A percentile compares a stretch with the other conserved stretches of the same genome.
Conservation (phyloP, 768 basidiomycete genomes). For the Solioccasus polychromus region DNA sequence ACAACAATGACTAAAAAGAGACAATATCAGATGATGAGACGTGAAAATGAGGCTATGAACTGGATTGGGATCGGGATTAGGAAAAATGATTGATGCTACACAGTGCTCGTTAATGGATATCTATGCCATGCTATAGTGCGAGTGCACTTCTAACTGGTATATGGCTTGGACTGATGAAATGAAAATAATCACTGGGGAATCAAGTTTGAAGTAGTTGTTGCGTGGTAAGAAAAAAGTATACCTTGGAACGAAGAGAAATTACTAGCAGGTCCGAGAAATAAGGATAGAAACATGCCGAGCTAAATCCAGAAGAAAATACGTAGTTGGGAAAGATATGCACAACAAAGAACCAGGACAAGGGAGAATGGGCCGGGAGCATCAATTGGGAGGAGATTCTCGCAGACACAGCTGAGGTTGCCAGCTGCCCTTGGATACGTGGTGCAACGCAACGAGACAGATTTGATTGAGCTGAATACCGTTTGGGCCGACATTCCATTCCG, state of each 20-base stretch:
- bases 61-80: not conserved
- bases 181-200: not conserved
- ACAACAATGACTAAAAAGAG: not conserved
- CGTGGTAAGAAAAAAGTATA: not conserved
- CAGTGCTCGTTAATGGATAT: not conserved
- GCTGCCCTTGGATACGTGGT: slow-evolving; percentile 75
- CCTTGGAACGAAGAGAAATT: slow-evolving; percentile 1
- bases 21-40: no score
- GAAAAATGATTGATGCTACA: slow-evolving; percentile 6
- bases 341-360: not conserved
- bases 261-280: slow-evolving; percentile 1
- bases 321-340: not conserved
- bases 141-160: slow-evolving; percentile 14
- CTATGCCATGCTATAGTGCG: slow-evolving; percentile 16
- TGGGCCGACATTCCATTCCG: slow-evolving; percentile 23
- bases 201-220: not conserved
- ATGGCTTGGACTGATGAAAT: slow-evolving; percentile 4
- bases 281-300: not conserved
- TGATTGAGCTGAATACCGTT: slow-evolving; percentile 24
- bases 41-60: not conserved
- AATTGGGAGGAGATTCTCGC: slow-evolving; percentile 14
- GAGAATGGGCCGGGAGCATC: not conserved
- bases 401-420: slow-evolving; percentile 77
- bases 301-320: not conserved
- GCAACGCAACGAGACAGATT: slow-evolving; percentile 63